Conservation (phyloP, 106 monocot species). For the Dioscorea dumetorum region DNA sequence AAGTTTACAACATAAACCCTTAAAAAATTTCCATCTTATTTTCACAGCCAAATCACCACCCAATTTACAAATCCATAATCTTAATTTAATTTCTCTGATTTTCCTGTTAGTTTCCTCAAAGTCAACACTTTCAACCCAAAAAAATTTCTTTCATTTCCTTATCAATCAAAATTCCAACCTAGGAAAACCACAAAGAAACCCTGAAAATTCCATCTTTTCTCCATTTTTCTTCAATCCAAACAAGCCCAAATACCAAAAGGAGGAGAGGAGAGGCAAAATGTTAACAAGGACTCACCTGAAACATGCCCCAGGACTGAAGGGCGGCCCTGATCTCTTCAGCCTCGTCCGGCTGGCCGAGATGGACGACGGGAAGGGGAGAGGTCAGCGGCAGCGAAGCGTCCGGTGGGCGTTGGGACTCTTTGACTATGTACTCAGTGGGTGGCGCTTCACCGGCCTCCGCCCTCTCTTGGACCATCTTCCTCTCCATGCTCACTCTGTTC, state of each 20-base stretch:
- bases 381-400: not conserved
- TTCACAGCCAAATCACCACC: too few species aligned
- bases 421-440: conserved; percentile 17
- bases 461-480: conserved; percentile 28
- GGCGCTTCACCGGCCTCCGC: conserved; percentile 10
- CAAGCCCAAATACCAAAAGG: not conserved
- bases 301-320: conserved; percentile 33
- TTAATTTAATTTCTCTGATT: too few species aligned
- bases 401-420: conserved; percentile 9
- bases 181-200: too few species aligned
- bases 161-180: too few species aligned
- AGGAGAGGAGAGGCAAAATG: not conserved
- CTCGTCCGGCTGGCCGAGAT: conserved; percentile 27
- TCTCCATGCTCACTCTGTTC: not conserved
- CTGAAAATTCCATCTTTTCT: too few species aligned
- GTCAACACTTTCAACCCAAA: too few species aligned
- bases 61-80: too few species aligned
- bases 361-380: conserved; percentile 14
- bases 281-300: conserved; percentile 7
- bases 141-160: too few species aligned
- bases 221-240: too few species aligned
- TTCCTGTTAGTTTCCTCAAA: too few species aligned
- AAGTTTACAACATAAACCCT: too few species aligned
- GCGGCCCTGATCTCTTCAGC: conserved; percentile 14
- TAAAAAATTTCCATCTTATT: too few species aligned